phyloP scores from a whole-genome alignment of 2,329 filamentous ascomycete species.

The Nemania abortiva region DNA sequence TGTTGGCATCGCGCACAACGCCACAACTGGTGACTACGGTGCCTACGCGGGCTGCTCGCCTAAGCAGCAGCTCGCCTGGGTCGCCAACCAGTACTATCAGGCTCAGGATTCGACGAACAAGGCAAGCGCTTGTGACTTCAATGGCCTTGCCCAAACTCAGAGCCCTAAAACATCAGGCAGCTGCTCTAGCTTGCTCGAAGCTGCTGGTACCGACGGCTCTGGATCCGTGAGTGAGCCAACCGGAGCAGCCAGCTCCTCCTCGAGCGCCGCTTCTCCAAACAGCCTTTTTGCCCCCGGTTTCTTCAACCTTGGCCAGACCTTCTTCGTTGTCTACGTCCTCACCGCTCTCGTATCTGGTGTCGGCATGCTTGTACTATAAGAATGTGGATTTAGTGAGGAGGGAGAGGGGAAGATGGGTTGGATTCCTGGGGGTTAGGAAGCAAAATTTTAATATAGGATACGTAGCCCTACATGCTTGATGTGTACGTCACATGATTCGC shows the following conservation, averaged over 20 bases:
- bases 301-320: slow-evolving; percentile 50
- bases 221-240: slow-evolving; percentile 65
- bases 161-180: slow-evolving; percentile 59
- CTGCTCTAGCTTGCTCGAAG: slow-evolving; percentile 70
- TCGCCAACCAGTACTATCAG: slow-evolving; percentile 78
- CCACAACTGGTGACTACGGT: slow-evolving; percentile 76
- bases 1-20: slow-evolving; percentile 75
- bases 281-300: slow-evolving; percentile 51
- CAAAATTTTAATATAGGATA: slow-evolving; percentile 9
- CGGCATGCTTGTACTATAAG: slow-evolving; percentile 67
- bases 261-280: slow-evolving; percentile 59
- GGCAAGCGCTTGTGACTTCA: slow-evolving; percentile 76
- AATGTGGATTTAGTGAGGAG: slow-evolving; percentile 16
- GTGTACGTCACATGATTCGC: neutral
- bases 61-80: slow-evolving; percentile 78
- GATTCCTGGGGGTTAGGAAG: slow-evolving; percentile 28
- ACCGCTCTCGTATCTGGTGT: slow-evolving; percentile 64
- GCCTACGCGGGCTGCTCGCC: slow-evolving; percentile 82
- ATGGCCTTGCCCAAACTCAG: slow-evolving; percentile 71
- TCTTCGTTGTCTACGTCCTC: slow-evolving; percentile 62
- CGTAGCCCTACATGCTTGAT: slow-evolving; percentile 1
- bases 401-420: slow-evolving; percentile 7
- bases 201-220: slow-evolving; percentile 72
- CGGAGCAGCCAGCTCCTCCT: slow-evolving; percentile 55
- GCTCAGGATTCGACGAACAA: slow-evolving; percentile 61